Conservation (phyloP, 2,329 filamentous ascomycete genomes). For the Penicillium sp. region DNA sequence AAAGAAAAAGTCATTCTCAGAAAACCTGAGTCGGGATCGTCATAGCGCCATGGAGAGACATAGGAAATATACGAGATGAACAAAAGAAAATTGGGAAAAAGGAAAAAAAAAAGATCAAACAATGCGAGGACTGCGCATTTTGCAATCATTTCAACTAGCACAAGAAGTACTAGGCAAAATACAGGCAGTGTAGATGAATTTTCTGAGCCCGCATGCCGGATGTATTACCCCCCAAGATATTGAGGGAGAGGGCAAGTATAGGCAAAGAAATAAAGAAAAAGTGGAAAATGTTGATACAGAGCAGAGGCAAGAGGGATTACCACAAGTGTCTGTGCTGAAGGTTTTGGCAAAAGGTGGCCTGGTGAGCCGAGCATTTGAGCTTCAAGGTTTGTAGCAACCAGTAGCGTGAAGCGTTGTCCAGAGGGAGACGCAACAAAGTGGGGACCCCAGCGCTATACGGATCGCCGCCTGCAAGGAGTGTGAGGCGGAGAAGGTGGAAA, state of each 20-base stretch:
- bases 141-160: background rate
- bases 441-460: background rate
- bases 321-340: constrained; percentile 2
- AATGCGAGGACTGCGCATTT: constrained; percentile 8
- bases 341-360: background rate
- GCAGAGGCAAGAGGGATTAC: constrained; percentile 26
- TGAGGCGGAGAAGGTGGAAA: background rate
- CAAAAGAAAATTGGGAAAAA: constrained; percentile 4
- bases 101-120: background rate
- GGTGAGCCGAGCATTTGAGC: background rate
- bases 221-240: background rate
- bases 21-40: constrained; percentile 13
- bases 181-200: too few species aligned
- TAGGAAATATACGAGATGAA: background rate
- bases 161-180: too few species aligned
- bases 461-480: constrained; percentile 14
- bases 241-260: background rate
- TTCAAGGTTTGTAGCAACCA: background rate
- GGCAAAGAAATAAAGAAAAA: background rate
- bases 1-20: constrained; percentile 7
- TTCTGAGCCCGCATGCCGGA: background rate
- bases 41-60: constrained; percentile 8
- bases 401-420: too few species aligned
- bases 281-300: constrained; percentile 21
- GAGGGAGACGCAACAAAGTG: background rate